Conservation (phyloP, 2,329 filamentous ascomycete species). For the Cryoendolithus antarcticus region DNA sequence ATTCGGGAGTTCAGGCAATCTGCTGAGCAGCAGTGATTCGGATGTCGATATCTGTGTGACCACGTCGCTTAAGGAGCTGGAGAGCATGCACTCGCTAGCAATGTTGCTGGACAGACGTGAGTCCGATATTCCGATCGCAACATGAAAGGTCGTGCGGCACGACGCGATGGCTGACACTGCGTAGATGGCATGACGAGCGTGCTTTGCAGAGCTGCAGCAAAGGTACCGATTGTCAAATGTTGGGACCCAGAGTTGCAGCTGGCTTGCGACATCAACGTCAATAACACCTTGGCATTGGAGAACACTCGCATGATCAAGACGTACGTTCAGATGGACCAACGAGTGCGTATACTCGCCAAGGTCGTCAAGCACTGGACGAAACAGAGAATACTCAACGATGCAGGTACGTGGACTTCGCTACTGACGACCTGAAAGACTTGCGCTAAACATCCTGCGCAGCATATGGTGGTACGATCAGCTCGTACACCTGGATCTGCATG, state of each 20-base stretch:
- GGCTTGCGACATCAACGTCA: conserved; percentile 97
- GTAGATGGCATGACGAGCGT: conserved; percentile 93
- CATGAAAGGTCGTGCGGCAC: not conserved
- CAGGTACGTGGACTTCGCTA: conserved; percentile 51
- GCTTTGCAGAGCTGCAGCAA: conserved; percentile 85
- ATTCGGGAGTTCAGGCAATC: conserved; percentile 95
- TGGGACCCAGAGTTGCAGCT: conserved; percentile 90
- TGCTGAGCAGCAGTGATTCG: conserved; percentile 88
- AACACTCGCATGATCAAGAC: conserved; percentile 98
- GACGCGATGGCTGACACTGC: conserved; percentile 13
- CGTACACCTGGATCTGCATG: conserved; percentile 98
- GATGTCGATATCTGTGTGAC: conserved; percentile 98
- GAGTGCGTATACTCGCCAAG: conserved; percentile 87
- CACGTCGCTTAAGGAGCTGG: conserved; percentile 74
- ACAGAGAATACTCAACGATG: conserved; percentile 84
- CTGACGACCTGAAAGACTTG: not conserved
- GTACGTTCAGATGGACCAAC: conserved; percentile 84
- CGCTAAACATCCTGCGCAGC: conserved; percentile 39
- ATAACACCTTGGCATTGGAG: conserved; percentile 86
- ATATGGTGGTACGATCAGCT: conserved; percentile 86
- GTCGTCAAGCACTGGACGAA: conserved; percentile 97
- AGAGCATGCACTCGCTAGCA: conserved; percentile 82
- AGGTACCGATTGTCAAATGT: conserved; percentile 96
- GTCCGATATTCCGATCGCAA: conserved; percentile 24
- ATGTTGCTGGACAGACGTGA: conserved; percentile 73